phyloP scores from a whole-genome alignment of 2,329 filamentous ascomycete genomes.

The Botryotinia convoluta region DNA sequence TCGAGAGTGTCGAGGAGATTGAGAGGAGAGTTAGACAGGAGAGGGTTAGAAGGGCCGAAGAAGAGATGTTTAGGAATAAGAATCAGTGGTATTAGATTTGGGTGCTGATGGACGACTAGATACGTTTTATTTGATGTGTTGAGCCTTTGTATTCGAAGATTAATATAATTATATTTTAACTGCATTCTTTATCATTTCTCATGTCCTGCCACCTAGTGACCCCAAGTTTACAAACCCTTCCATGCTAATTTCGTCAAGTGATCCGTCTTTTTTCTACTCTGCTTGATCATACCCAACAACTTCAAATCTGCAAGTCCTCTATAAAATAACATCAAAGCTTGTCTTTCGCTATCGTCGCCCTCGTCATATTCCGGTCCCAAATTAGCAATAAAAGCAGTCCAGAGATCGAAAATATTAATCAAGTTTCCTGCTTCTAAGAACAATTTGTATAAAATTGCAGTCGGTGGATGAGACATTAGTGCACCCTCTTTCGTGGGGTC shows the following conservation, averaged over 20 bases:
- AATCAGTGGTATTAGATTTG: constrained; percentile 29
- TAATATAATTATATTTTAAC: background rate
- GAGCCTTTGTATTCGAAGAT: background rate
- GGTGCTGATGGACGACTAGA: background rate
- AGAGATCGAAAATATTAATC: constrained; percentile 77
- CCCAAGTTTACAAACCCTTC: constrained; percentile 62
- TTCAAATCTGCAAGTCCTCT: constrained; percentile 79
- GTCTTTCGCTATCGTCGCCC: constrained; percentile 49
- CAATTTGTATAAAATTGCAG: constrained; percentile 73
- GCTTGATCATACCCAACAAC: constrained; percentile 82
- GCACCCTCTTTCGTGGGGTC: constrained; percentile 48
- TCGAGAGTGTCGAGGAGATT: constrained; percentile 34
- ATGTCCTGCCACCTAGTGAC: background rate
- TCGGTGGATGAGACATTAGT: constrained; percentile 62
- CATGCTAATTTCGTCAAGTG: constrained; percentile 81
- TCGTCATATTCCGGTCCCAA: constrained; percentile 40
- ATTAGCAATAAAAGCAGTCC: constrained; percentile 70
- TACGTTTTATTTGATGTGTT: background rate
- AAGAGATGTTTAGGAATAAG: constrained; percentile 31
- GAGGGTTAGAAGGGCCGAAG: constrained; percentile 39
- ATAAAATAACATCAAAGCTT: constrained; percentile 76
- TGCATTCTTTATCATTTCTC: background rate
- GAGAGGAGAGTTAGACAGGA: constrained; percentile 43
- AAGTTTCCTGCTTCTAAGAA: constrained; percentile 74
- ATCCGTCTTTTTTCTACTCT: constrained; percentile 86